Evolutionary conservation across 345 rosid species (phyloP).

Genomic region (Arabidopsis arenosa): DNA sequence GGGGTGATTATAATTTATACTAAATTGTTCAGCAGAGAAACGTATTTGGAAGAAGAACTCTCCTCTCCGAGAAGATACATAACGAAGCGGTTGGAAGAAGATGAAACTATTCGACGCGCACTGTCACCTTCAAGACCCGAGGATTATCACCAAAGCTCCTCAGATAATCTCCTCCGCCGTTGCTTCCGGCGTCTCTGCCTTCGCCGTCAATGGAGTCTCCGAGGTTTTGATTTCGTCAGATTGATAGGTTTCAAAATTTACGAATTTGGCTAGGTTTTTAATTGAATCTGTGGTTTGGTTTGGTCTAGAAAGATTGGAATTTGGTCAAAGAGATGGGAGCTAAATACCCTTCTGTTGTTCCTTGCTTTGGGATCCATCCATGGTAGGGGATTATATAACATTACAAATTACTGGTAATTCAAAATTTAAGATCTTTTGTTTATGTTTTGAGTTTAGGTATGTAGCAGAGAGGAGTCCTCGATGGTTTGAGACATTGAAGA

Average conservation of each 20-base stretch:
- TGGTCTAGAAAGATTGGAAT: conserved; percentile 77
- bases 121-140: conserved; percentile 98
- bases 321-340: conserved; percentile 76
- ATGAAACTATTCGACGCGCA: conserved; percentile 90
- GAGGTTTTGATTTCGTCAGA: conserved; percentile 51
- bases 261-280: not conserved
- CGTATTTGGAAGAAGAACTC: not conserved
- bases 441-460: conserved; percentile 51
- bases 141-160: conserved; percentile 63
- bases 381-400: conserved; percentile 50
- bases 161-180: conserved; percentile 65
- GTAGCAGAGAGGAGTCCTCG: conserved; percentile 69
- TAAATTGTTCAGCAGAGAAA: not conserved
- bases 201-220: conserved; percentile 86
- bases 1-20: conserved; percentile 8
- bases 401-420: not conserved
- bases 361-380: conserved; percentile 96
- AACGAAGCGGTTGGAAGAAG: conserved; percentile 15
- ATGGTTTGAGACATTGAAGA: conserved; percentile 77
- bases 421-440: not conserved
- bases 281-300: conserved; percentile 8
- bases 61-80: not conserved
- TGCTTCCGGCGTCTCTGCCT: conserved; percentile 62
- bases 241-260: conserved; percentile 15
- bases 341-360: conserved; percentile 68